Percentiles rank a stretch among this genome's conserved stretches.
Conservation (phyloP, 768 basidiomycete genomes). For the Strobilomyces confusus region DNA sequence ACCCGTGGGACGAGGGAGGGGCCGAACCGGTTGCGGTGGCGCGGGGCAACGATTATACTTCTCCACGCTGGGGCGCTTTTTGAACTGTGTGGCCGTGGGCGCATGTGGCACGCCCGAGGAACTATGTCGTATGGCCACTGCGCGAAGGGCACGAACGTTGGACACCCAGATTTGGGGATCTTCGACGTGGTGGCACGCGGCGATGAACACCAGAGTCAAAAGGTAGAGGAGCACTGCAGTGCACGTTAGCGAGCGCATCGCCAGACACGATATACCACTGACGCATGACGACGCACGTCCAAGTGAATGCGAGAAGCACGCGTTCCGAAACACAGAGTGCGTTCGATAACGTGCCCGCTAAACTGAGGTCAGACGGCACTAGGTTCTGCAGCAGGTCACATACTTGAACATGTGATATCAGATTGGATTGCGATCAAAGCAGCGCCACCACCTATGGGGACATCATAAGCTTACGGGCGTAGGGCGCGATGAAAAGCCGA, state of each 20-base stretch:
- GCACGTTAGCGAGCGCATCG: constrained; percentile 1
- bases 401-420: constrained; percentile 36
- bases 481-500: constrained; percentile 30
- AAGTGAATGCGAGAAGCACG: constrained; percentile 58
- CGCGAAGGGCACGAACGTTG: constrained; percentile 42
- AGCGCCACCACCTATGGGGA: constrained; percentile 46
- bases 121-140: constrained; percentile 25
- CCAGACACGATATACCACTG: constrained; percentile 18
- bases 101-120: constrained; percentile 37
- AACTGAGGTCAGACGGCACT: not conserved
- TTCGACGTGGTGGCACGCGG: constrained; percentile 39
- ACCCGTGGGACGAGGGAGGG: constrained; percentile 35
- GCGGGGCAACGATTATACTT: constrained; percentile 45
- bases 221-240: constrained; percentile 57
- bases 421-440: constrained; percentile 43
- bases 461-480: constrained; percentile 4
- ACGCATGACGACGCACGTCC: constrained; percentile 46
- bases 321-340: constrained; percentile 47
- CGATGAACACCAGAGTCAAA: constrained; percentile 41
- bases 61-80: constrained; percentile 31
- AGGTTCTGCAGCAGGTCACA: not conserved
- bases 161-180: constrained; percentile 51
- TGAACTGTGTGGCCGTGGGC: constrained; percentile 34
- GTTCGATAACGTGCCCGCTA: not conserved
- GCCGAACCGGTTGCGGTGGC: constrained; percentile 31